Evolutionary conservation across 148 eudicot genomes (phyloP).

Genomic region (Silene uniflora): DNA sequence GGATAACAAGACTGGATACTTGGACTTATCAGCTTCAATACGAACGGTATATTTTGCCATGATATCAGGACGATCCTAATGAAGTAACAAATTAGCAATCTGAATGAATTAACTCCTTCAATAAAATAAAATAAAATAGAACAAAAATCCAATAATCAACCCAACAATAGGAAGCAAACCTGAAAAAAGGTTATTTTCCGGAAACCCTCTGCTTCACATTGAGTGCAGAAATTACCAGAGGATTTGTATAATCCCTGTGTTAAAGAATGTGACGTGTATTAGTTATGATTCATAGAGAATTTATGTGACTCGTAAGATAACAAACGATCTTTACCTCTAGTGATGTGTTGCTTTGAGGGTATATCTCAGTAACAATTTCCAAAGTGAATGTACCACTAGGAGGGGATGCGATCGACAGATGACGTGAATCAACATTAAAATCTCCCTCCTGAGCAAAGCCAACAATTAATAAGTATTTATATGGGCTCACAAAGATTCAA

Average conservation of each 20-base stretch:
- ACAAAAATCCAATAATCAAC: not conserved
- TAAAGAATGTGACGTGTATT: constrained; percentile 11
- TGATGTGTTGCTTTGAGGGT: constrained; percentile 89
- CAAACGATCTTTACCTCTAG: constrained; percentile 57
- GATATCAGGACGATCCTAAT: constrained; percentile 96
- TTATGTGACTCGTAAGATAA: not conserved
- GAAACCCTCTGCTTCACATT: constrained; percentile 99
- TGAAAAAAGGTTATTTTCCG: constrained; percentile 93
- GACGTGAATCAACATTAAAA: constrained; percentile 68
- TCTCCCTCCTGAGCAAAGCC: constrained; percentile 63
- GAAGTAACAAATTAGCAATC: constrained; percentile 14
- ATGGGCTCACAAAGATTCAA: not conserved
- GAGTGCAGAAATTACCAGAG: constrained; percentile 92
- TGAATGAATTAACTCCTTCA: not conserved
- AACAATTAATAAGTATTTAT: not conserved
- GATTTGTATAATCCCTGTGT: constrained; percentile 89
- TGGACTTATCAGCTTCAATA: constrained; percentile 83
- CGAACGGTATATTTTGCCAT: constrained; percentile 96
- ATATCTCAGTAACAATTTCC: constrained; percentile 80
- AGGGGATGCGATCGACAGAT: constrained; percentile 60
- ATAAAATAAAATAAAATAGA: not conserved
- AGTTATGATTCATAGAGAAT: constrained; percentile 6
- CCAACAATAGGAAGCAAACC: constrained; percentile 34
- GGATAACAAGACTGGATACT: constrained; percentile 85
- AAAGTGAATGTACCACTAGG: constrained; percentile 71